Conservation (phyloP, 139 green algal species). For the Volvox africanus region DNA sequence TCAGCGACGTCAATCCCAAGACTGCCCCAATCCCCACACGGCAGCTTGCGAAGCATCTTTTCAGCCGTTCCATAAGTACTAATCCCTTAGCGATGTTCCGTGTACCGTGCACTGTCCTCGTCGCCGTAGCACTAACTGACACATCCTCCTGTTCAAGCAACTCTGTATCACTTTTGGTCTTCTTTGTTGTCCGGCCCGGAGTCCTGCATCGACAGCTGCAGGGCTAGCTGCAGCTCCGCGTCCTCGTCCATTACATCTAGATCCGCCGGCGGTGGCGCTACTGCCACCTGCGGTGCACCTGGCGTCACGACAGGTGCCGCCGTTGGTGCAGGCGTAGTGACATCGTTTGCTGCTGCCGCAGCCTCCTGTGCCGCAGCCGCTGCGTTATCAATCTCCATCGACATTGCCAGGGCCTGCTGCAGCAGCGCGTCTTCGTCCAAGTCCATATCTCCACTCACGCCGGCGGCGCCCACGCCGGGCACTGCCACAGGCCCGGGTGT, state of each 20-base stretch:
- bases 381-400: constrained; percentile 78
- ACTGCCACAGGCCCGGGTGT: constrained; percentile 40
- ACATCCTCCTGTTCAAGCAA: too few relatives aligned
- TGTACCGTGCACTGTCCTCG: too few relatives aligned
- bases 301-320: constrained; percentile 47
- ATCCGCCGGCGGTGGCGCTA: constrained; percentile 44
- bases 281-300: constrained; percentile 20
- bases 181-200: constrained; percentile 34
- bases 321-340: constrained; percentile 17
- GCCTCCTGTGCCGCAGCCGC: background rate
- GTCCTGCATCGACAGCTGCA: constrained; percentile 80
- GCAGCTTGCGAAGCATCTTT: too few relatives aligned
- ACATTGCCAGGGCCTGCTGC: constrained; percentile 91
- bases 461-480: constrained; percentile 32
- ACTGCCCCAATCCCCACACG: too few relatives aligned
- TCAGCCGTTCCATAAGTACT: too few relatives aligned
- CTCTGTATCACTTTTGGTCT: background rate
- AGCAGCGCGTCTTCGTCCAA: constrained; percentile 77
- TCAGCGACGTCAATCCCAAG: too few relatives aligned
- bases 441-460: constrained; percentile 65
- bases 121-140: too few relatives aligned
- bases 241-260: constrained; percentile 66
- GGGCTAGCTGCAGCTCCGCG: constrained; percentile 74
- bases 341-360: background rate
- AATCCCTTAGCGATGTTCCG: too few relatives aligned